phyloP scores from a whole-genome alignment of 192 early-diverging fungal species.

The Podila minutissima region DNA sequence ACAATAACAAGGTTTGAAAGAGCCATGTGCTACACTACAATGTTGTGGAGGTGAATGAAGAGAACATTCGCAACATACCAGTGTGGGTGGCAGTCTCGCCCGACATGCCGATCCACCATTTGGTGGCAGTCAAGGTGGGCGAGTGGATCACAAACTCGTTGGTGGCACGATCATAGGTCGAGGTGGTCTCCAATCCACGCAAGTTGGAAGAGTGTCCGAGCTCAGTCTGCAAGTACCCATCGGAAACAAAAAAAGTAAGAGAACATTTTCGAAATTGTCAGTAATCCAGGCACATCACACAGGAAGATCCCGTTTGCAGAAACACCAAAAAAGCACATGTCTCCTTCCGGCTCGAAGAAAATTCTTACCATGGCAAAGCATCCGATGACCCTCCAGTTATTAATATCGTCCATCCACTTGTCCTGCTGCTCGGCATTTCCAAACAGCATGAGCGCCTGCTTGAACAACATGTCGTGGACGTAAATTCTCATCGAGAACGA shows the following conservation, averaged over 20 bases:
- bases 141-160: slow-evolving; percentile 70
- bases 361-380: slow-evolving; percentile 72
- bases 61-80: slow-evolving; percentile 7
- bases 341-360: background rate
- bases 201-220: slow-evolving; percentile 65
- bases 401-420: slow-evolving; percentile 61
- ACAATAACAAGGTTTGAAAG: too few relatives aligned
- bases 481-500: slow-evolving; percentile 68
- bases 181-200: slow-evolving; percentile 68
- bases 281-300: background rate
- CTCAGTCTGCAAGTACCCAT: slow-evolving; percentile 58
- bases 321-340: background rate
- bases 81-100: slow-evolving; percentile 71
- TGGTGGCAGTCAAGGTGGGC: slow-evolving; percentile 65
- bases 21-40: too few relatives aligned
- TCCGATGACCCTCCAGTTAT: slow-evolving; percentile 64
- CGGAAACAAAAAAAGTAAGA: background rate
- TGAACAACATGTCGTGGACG: slow-evolving; percentile 70
- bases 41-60: too few relatives aligned
- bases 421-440: slow-evolving; percentile 66
- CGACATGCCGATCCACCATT: slow-evolving; percentile 74
- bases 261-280: too few relatives aligned
- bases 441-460: slow-evolving; percentile 63
- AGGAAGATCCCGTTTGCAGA: too few relatives aligned
- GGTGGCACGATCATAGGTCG: slow-evolving; percentile 62